Conservation (phyloP, 129 eudicot species). For the Chrysanthemum makinoi region DNA sequence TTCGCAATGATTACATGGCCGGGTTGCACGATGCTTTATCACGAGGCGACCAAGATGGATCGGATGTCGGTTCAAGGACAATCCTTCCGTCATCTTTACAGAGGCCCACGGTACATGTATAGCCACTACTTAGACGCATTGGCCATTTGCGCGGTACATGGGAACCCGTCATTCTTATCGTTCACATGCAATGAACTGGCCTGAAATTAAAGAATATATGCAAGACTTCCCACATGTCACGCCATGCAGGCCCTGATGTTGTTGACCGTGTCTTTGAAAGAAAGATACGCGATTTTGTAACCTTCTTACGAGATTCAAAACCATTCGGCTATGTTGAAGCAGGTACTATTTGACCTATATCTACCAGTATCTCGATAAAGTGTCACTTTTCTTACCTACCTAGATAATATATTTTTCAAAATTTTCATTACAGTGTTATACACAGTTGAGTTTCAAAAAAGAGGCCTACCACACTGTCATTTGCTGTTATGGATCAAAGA, state of each 20-base stretch:
- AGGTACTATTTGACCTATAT: no score
- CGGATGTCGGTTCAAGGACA: background rate
- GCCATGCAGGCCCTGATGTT: background rate
- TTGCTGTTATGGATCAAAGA: no score
- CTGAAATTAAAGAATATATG: background rate
- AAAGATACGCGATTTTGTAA: no score
- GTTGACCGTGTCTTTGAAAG: background rate
- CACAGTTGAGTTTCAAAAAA: background rate
- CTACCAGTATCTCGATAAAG: background rate
- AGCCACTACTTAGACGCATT: background rate
- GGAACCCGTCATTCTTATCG: background rate
- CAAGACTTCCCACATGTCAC: background rate
- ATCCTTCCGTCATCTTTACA: background rate
- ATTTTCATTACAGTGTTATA: background rate
- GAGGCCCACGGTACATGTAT: background rate
- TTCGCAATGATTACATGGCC: background rate
- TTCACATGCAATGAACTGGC: background rate
- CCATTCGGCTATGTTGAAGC: no score
- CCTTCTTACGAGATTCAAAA: no score
- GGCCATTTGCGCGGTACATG: background rate
- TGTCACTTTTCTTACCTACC: no score
- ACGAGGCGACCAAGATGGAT: background rate
- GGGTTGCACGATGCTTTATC: background rate
- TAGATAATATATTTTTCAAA: no score
- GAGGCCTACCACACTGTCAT: background rate